A percentile compares a stretch with the other conserved stretches of the same genome.
These are phyloP conservation scores for Coemansia pectinata DNA, from an alignment of 192 early-diverging fungal species.

Conservation along the genomic window DNA sequence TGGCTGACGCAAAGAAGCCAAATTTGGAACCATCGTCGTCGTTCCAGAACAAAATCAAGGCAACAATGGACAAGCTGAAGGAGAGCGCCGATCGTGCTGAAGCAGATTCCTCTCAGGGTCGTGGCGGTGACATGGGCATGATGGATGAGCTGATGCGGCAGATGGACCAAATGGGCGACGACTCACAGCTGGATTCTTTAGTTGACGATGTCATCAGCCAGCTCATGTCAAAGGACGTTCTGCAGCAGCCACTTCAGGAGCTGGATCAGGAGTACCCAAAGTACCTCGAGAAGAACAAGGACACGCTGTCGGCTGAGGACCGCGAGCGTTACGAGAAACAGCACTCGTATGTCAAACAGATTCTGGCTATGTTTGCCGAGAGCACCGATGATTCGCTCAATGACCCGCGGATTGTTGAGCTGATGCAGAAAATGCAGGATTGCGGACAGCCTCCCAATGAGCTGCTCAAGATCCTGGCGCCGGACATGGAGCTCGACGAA, in stretches of 20 bases:
- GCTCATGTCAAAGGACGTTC: slow-evolving; percentile 89
- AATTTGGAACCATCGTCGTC: slow-evolving; percentile 21
- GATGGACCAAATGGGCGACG: slow-evolving; percentile 75
- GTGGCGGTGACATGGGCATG: slow-evolving; percentile 65
- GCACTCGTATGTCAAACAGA: slow-evolving; percentile 73
- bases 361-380: slow-evolving; percentile 78
- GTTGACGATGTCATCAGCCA: slow-evolving; percentile 89
- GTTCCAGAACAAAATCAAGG: slow-evolving; percentile 88
- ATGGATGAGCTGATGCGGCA: slow-evolving; percentile 88
- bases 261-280: slow-evolving; percentile 84
- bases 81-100: slow-evolving; percentile 83
- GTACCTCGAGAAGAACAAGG: slow-evolving; percentile 82
- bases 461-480: slow-evolving; percentile 86
- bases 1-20: neutral
- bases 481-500: slow-evolving; percentile 83
- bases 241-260: slow-evolving; percentile 97
- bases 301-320: slow-evolving; percentile 68
- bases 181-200: slow-evolving; percentile 79
- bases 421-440: slow-evolving; percentile 99
- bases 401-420: slow-evolving; percentile 77
- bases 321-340: slow-evolving; percentile 78
- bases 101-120: slow-evolving; percentile 53
- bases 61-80: slow-evolving; percentile 88
- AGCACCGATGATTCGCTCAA: slow-evolving; percentile 59
- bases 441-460: slow-evolving; percentile 93